Base-by-base conservation (phyloP, 2,329 filamentous ascomycete species). In the Macrophomina pseudophaseolina region DNA sequence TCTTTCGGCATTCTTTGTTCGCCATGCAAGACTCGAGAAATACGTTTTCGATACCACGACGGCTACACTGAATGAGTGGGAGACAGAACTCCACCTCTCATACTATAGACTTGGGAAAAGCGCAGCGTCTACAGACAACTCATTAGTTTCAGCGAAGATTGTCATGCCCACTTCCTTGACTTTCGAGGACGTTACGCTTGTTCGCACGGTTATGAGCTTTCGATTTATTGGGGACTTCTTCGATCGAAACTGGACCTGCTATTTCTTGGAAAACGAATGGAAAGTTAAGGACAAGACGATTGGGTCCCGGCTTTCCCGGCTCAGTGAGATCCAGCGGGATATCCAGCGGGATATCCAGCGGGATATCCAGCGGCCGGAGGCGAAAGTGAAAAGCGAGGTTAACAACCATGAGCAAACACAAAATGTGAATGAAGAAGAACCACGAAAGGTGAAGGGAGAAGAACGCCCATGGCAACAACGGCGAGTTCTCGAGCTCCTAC, bases 401-500 rank as follows among this genome's bases (percentile, higher is more conserved):
- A 23, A 23, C 23, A 3, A 23, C 23, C 23, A 23, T 2, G 23
- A 23, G 23, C 23, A 23, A 23, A 2, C 23, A 23, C 35, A 4
- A 38, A 38, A 38, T 1, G 35, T 18, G n/a, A 4, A 56, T 2
- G 23, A 3, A 23, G 23, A 23, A 23, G 23, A 60, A 23, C 23
- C 23, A 23, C 35, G 35, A 38, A 38, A 38, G 11, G 35, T 18
- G n/a, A 4, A 56, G 23, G 23, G 23, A 23, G 23, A 23, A 23
- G 23, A 60, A 30, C 4, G 14, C n/a, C 23, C 73, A 7, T 74
- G 70, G 70, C 68, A 71, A 9, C 73, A 77, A 53, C 68, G 74
- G 11, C 75, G 73, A 51, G 69, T 76, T 1, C 69, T 76, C 1
- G 74, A 77, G 44, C 66, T 76, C 16, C 64, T 72, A 8, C 58